Evolutionary conservation across 2,329 filamentous ascomycete genomes (phyloP), one percentile per base, ranked within the genome.

Genomic region (Bipolaris zeicola): DNA sequence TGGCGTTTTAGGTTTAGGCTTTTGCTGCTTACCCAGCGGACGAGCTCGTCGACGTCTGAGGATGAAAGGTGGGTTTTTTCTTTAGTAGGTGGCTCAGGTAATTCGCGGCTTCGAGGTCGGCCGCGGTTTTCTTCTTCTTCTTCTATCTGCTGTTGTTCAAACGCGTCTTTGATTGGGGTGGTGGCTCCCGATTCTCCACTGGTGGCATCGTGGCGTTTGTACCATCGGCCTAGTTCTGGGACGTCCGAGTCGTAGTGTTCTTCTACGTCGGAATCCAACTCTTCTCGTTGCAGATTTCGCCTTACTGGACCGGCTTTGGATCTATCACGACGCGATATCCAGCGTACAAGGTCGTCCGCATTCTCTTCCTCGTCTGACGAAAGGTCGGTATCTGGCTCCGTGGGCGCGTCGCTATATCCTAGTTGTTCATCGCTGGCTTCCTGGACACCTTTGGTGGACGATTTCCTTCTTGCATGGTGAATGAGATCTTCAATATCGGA

Each of bases 401-500:
- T 74, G 0, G 70, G 69, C 18, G 63, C 68, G 26, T 73, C 69
- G 45, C 67, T 70, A 39, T 66, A 70, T 2, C 64, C 57, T 1
- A 46, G 55, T n/a, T 47, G 50, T 42, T 11, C 37, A 16, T 14
- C 49, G 48, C 48, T 44, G 1, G 26, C 22, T 2, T 18, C 13
- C 33, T 28, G 1, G 6, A 38, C 46, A 14, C 52, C 52, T n/a
- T 46, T 57, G 3, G 43, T 33, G 20, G 57, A 55, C 0, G 66
- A 60, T 41, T 61, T 68, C 14, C 66, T 62, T 38, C 67, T 70
- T 10, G 63, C 67, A 47, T 61, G 68, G 10, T 60, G 62, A 34
- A 75, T 67, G 6, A 72, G 57, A 2, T 75, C 72, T 1, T 74
- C 70, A 1, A 74, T 69, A 33, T 74, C 71, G 1, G 68, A 71